phyloP scores from a whole-genome alignment of 208 protist genomes.

The Trypanosoma lewisi region DNA sequence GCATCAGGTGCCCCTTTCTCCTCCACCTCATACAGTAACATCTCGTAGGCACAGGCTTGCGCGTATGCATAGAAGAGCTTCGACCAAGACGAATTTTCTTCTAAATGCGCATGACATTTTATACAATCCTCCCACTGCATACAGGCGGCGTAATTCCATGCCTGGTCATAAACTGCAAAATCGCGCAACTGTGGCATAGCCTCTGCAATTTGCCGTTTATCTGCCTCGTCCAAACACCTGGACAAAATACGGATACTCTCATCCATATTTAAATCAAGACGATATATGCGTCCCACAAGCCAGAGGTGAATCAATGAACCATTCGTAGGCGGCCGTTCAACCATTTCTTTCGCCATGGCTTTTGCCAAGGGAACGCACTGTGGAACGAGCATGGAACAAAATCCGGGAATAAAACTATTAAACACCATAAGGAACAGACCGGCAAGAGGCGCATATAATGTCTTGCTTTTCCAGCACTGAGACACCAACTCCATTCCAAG shows the following conservation, averaged over 20 bases:
- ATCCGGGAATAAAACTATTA: constrained; percentile 37
- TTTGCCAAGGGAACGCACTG: constrained; percentile 30
- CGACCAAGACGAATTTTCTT: constrained; percentile 54
- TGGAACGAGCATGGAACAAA: constrained; percentile 31
- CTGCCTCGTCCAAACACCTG: constrained; percentile 33
- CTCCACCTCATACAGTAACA: constrained; percentile 28
- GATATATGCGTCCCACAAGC: constrained; percentile 45
- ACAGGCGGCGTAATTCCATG: constrained; percentile 35
- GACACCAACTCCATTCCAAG: constrained; percentile 35
- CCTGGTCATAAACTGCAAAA: constrained; percentile 63
- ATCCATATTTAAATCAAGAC: constrained; percentile 38
- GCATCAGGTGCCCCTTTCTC: not conserved
- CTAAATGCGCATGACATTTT: constrained; percentile 30
- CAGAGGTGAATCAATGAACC: constrained; percentile 63
- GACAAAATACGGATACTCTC: constrained; percentile 31
- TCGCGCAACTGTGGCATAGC: constrained; percentile 55
- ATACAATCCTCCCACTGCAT: constrained; percentile 40
- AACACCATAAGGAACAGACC: constrained; percentile 43
- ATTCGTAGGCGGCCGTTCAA: constrained; percentile 22
- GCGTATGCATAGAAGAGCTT: constrained; percentile 56
- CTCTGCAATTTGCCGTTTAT: constrained; percentile 36
- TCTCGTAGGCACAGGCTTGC: constrained; percentile 61
- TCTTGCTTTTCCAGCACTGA: constrained; percentile 52
- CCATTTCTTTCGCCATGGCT: constrained; percentile 24
- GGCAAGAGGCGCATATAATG: constrained; percentile 56